Percentiles rank a stretch among this genome's conserved stretches.
These are phyloP conservation scores for Forsythia viridissima DNA, from an alignment of 257 asterid species.

Conservation along the genomic window DNA sequence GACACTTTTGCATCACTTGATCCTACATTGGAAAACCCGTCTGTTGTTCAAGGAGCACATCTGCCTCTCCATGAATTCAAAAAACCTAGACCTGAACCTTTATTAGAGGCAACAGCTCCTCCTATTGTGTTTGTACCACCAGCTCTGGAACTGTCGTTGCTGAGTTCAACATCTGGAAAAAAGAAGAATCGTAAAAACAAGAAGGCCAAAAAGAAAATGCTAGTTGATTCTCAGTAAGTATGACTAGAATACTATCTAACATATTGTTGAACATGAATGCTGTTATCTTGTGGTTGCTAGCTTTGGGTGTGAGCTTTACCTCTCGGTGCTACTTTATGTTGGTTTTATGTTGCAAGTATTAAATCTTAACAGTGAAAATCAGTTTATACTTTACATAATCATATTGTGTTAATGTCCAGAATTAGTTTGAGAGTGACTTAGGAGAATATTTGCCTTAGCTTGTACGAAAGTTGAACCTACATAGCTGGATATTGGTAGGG, in stretches of 20 bases:
- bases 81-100: constrained; percentile 29
- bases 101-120: constrained; percentile 14
- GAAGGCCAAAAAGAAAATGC: constrained; percentile 28
- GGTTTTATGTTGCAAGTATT: neutral
- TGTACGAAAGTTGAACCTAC: neutral
- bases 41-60: constrained; percentile 8
- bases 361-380: neutral
- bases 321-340: neutral
- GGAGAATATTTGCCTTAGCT: neutral
- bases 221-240: constrained; percentile 41
- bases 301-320: neutral
- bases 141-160: constrained; percentile 17
- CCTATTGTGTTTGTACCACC: constrained; percentile 49
- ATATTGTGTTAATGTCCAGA: neutral
- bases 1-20: constrained; percentile 12
- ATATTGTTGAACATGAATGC: constrained; percentile 4
- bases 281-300: neutral
- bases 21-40: constrained; percentile 19
- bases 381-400: neutral
- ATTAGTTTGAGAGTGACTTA: neutral
- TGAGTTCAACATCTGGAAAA: constrained; percentile 20
- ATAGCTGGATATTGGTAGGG: neutral
- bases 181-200: constrained; percentile 33
- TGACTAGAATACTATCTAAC: neutral
- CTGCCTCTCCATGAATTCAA: constrained; percentile 34